These are phyloP conservation scores for Oenanthe javanica DNA, from an alignment of 140 eudicot genomes.

Conservation along the genomic window DNA sequence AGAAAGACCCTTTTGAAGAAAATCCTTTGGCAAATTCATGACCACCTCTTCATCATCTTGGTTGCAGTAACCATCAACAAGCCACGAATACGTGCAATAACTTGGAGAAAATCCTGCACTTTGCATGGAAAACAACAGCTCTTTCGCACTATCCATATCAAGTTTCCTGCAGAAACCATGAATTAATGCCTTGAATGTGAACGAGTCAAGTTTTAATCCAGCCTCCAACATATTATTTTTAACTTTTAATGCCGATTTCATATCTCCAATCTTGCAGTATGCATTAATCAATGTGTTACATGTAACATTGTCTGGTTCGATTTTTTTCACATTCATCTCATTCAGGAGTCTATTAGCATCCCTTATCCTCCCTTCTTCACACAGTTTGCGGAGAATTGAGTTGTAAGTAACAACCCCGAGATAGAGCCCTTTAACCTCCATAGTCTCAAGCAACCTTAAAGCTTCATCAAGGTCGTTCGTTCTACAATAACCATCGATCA, in stretches of 20 bases:
- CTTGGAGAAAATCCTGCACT: slow-evolving; percentile 61
- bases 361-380: slow-evolving; percentile 72
- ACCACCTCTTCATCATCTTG: slow-evolving; percentile 48
- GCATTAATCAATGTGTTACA: slow-evolving; percentile 90
- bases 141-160: slow-evolving; percentile 69
- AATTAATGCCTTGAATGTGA: slow-evolving; percentile 71
- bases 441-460: slow-evolving; percentile 40
- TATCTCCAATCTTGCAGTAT: slow-evolving; percentile 86
- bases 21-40: slow-evolving; percentile 49
- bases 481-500: slow-evolving; percentile 83
- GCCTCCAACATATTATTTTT: slow-evolving; percentile 64
- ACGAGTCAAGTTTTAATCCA: slow-evolving; percentile 60
- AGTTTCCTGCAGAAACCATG: slow-evolving; percentile 69
- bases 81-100: slow-evolving; percentile 67
- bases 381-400: slow-evolving; percentile 61
- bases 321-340: slow-evolving; percentile 70
- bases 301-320: slow-evolving; percentile 71
- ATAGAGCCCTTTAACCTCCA: slow-evolving; percentile 63
- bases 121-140: slow-evolving; percentile 48
- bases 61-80: slow-evolving; percentile 71
- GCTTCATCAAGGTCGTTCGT: slow-evolving; percentile 56
- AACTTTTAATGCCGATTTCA: slow-evolving; percentile 69
- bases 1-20: slow-evolving; percentile 46
- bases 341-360: slow-evolving; percentile 74
- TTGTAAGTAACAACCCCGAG: slow-evolving; percentile 74